Percentiles rank a stretch among this genome's conserved stretches.
Evolutionary conservation across 1,284 basidiomycete genomes (phyloP).

Genomic region (Earliella scabrosa): DNA sequence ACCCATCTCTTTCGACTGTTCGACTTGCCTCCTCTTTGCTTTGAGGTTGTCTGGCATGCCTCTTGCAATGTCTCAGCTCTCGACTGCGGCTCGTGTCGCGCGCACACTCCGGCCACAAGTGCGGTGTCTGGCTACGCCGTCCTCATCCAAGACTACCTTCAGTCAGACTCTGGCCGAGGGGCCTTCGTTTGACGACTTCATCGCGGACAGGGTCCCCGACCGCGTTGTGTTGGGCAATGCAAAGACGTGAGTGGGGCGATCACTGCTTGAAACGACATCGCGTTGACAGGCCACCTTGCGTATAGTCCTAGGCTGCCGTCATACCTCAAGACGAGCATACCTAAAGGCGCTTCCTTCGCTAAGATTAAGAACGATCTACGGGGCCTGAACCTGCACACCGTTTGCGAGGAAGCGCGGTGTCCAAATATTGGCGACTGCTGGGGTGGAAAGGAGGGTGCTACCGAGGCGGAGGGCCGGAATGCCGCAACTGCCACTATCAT

Average conservation of each 20-base stretch:
- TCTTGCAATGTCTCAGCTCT: slow-evolving; percentile 11
- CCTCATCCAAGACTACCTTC: slow-evolving; percentile 54
- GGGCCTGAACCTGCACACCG: slow-evolving; percentile 91
- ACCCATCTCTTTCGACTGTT: no score
- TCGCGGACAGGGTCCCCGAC: slow-evolving; percentile 64
- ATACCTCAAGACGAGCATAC: slow-evolving; percentile 93
- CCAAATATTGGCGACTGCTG: slow-evolving; percentile 99
- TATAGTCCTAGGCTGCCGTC: slow-evolving; percentile 86
- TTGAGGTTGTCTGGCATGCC: slow-evolving; percentile 9
- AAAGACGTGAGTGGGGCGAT: slow-evolving; percentile 56
- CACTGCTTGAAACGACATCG: not conserved
- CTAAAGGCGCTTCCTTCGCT: slow-evolving; percentile 87
- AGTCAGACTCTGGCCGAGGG: slow-evolving; percentile 68
- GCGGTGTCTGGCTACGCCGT: slow-evolving; percentile 63
- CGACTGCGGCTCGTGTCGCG: slow-evolving; percentile 26
- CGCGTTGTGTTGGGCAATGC: slow-evolving; percentile 82
- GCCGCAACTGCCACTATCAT: slow-evolving; percentile 99
- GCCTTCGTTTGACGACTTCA: slow-evolving; percentile 86
- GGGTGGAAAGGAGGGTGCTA: slow-evolving; percentile 86
- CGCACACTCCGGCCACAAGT: slow-evolving; percentile 27
- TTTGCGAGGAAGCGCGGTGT: slow-evolving; percentile 98
- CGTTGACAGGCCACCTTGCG: not conserved
- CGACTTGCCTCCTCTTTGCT: not conserved
- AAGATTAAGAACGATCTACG: slow-evolving; percentile 96
- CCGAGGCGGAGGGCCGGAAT: slow-evolving; percentile 75